phyloP scores from a whole-genome alignment of 345 rosid species.

The Barbarea vulgaris region DNA sequence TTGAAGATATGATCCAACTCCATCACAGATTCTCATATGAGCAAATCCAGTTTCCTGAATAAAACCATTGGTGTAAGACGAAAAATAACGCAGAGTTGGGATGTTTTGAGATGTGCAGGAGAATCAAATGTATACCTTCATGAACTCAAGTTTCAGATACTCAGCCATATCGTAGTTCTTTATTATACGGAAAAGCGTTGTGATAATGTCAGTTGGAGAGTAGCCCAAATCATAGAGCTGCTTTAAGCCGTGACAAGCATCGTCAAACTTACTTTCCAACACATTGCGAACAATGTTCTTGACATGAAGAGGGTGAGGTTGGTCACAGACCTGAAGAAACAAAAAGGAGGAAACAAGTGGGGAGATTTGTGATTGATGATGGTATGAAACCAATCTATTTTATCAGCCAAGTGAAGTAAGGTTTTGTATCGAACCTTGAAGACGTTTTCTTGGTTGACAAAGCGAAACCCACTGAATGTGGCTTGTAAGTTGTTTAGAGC shows the following conservation, averaged over 20 bases:
- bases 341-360: not conserved
- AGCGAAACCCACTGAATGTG: slow-evolving; percentile 85
- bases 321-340: slow-evolving; percentile 82
- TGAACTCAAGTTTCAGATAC: slow-evolving; percentile 87
- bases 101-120: not conserved
- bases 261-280: slow-evolving; percentile 84
- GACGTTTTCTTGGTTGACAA: slow-evolving; percentile 93
- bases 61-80: not conserved
- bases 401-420: not conserved
- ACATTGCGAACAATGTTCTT: slow-evolving; percentile 85
- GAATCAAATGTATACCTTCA: slow-evolving; percentile 64
- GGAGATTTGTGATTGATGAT: not conserved
- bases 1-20: slow-evolving; percentile 98
- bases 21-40: slow-evolving; percentile 95
- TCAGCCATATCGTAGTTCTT: slow-evolving; percentile 94
- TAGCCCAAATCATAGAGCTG: slow-evolving; percentile 91
- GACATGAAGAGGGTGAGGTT: slow-evolving; percentile 96
- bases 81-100: not conserved
- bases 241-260: slow-evolving; percentile 85
- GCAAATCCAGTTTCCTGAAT: slow-evolving; percentile 96
- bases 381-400: not conserved
- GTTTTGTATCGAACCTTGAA: slow-evolving; percentile 65
- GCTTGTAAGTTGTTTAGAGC: slow-evolving; percentile 98
- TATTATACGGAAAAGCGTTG: slow-evolving; percentile 88
- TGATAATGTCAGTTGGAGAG: slow-evolving; percentile 96